These are phyloP conservation scores for Crepidotus variabilis DNA, from an alignment of 768 basidiomycete species.

Conservation along the genomic window DNA sequence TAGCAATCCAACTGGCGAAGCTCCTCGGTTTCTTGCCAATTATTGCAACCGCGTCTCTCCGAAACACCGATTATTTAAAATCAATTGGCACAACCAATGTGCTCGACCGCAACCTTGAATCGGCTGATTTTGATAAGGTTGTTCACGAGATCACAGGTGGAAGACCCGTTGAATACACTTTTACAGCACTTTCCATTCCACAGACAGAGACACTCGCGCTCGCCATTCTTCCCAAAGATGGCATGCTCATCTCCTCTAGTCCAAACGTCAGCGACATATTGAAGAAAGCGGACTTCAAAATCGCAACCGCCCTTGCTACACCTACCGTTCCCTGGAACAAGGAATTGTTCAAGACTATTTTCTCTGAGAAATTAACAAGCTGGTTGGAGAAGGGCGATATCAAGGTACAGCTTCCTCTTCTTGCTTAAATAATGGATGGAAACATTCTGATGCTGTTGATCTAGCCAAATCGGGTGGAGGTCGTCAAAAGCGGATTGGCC, in stretches of 20 bases:
- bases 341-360: not conserved
- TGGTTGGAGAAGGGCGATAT: not conserved
- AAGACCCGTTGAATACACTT: not conserved
- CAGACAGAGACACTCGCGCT: not conserved
- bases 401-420: not conserved
- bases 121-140: not conserved
- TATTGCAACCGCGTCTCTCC: conserved; percentile 28
- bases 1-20: conserved; percentile 34
- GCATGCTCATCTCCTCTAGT: not conserved
- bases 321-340: not conserved
- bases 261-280: not conserved
- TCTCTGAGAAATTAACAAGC: not conserved
- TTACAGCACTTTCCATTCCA: not conserved
- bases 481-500: conserved; percentile 35
- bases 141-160: not conserved
- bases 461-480: conserved; percentile 38
- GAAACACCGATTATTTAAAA: conserved; percentile 23
- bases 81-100: conserved; percentile 32
- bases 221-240: not conserved
- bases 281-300: not conserved
- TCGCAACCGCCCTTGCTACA: not conserved
- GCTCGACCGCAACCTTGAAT: not conserved
- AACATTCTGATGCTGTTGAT: not conserved
- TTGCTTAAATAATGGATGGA: not conserved
- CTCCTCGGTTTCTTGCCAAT: conserved; percentile 37